These are phyloP conservation scores for Crepidotus variabilis DNA, from an alignment of 768 basidiomycete species.

Conservation along the genomic window DNA sequence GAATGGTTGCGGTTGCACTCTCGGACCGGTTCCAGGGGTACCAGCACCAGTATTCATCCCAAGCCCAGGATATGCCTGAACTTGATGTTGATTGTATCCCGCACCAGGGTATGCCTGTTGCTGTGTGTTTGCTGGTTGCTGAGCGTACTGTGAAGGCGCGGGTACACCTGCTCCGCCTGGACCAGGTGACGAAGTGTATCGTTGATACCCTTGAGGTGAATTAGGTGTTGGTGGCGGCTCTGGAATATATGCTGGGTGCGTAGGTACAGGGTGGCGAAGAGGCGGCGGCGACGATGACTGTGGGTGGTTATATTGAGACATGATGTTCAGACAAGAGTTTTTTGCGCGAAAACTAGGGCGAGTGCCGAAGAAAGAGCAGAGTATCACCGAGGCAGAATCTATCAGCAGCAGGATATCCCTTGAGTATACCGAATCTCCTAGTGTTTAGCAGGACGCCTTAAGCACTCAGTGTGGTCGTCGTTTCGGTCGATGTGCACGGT, in stretches of 20 bases:
- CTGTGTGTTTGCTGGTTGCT: conserved; percentile 15
- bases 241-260: conserved; percentile 82
- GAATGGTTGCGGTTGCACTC: conserved; percentile 44
- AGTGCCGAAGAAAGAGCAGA: not conserved
- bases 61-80: conserved; percentile 27
- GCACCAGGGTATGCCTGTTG: conserved; percentile 17
- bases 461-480: not conserved
- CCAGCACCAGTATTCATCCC: not conserved
- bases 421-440: not conserved
- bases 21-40: not conserved
- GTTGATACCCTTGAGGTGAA: conserved; percentile 73
- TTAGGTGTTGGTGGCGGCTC: conserved; percentile 75
- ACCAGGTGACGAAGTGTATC: conserved; percentile 61
- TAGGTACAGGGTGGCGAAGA: conserved; percentile 84
- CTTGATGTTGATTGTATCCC: conserved; percentile 3
- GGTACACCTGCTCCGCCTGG: conserved; percentile 18
- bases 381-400: no score
- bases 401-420: not conserved
- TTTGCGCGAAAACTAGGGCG: not conserved
- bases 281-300: conserved; percentile 59
- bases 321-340: not conserved
- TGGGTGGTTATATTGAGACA: not conserved
- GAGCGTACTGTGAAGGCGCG: conserved; percentile 22
- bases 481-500: not conserved
- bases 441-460: not conserved